These are phyloP conservation scores for Claviceps sp. DNA, from an alignment of 2,329 filamentous ascomycete genomes.

Conservation along the genomic window DNA sequence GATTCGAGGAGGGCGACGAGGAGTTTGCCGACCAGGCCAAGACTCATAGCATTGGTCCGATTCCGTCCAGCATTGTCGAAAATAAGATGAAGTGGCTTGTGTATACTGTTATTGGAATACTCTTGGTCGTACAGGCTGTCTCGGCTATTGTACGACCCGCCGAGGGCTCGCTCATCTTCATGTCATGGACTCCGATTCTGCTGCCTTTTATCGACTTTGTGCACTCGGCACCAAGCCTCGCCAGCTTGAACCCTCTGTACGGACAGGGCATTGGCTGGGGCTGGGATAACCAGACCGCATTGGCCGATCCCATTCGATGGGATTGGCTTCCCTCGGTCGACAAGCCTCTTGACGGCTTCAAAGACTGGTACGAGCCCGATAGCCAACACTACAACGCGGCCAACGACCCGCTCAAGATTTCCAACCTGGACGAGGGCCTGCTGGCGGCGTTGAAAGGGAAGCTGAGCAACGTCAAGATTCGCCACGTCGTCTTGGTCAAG, in stretches of 20 bases:
- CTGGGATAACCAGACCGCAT: constrained; percentile 16
- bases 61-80: not conserved
- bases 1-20: constrained; percentile 5
- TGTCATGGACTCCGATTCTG: constrained; percentile 22
- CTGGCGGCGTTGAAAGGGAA: constrained; percentile 14
- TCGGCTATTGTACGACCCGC: constrained; percentile 15
- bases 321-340: constrained; percentile 13
- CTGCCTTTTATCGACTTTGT: constrained; percentile 22
- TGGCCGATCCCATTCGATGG: constrained; percentile 10
- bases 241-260: constrained; percentile 12
- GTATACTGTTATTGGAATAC: constrained; percentile 12
- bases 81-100: constrained; percentile 6
- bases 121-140: constrained; percentile 14
- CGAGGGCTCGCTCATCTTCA: constrained; percentile 20
- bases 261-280: constrained; percentile 14
- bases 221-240: constrained; percentile 17
- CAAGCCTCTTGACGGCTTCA: constrained; percentile 11
- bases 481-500: constrained; percentile 28
- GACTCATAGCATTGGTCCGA: not conserved
- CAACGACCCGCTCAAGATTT: constrained; percentile 26
- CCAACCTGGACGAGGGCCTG: constrained; percentile 23
- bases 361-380: constrained; percentile 14
- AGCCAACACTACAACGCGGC: constrained; percentile 20
- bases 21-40: constrained; percentile 2
- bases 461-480: constrained; percentile 21